Evolutionary conservation across 192 early-diverging fungal genomes (phyloP).

Genomic region (Podila epicladia): DNA sequence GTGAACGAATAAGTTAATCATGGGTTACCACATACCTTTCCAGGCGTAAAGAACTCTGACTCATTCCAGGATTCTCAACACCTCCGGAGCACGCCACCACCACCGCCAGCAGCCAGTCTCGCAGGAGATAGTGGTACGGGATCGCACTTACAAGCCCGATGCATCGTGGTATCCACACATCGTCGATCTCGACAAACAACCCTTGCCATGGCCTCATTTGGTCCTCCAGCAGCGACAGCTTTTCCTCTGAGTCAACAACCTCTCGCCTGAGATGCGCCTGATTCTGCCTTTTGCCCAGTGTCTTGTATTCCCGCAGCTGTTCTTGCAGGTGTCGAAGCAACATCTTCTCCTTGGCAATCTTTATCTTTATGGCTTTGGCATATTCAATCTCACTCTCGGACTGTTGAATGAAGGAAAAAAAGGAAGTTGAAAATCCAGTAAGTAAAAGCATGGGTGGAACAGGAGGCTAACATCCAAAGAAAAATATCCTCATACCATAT

Average conservation of each 20-base stretch:
- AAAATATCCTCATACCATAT: conserved; percentile 16
- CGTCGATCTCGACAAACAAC: conserved; percentile 62
- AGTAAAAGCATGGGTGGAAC: background rate
- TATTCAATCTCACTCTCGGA: conserved; percentile 50
- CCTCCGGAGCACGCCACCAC: conserved; percentile 62
- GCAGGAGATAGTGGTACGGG: conserved; percentile 77
- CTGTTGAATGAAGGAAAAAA: background rate
- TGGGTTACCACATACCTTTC: conserved; percentile 60
- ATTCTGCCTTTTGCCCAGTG: conserved; percentile 13
- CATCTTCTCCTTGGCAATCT: conserved; percentile 23
- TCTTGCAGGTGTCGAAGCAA: conserved; percentile 5
- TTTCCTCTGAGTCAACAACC: conserved; percentile 70
- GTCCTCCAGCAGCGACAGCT: conserved; percentile 69
- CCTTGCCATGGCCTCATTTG: conserved; percentile 68
- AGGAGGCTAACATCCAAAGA: background rate
- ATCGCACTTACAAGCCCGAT: conserved; percentile 77
- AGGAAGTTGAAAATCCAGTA: background rate
- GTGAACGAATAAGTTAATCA: background rate
- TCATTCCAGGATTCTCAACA: conserved; percentile 54
- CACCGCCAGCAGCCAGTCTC: conserved; percentile 81
- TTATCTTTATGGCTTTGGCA: conserved; percentile 29
- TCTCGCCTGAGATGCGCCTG: conserved; percentile 34
- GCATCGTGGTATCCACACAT: conserved; percentile 74
- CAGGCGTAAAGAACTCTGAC: conserved; percentile 47
- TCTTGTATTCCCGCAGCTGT: conserved; percentile 30